These are phyloP conservation scores for Spathaspora arborariae DNA, from an alignment of 805 yeast genomes.

Conservation along the genomic window DNA sequence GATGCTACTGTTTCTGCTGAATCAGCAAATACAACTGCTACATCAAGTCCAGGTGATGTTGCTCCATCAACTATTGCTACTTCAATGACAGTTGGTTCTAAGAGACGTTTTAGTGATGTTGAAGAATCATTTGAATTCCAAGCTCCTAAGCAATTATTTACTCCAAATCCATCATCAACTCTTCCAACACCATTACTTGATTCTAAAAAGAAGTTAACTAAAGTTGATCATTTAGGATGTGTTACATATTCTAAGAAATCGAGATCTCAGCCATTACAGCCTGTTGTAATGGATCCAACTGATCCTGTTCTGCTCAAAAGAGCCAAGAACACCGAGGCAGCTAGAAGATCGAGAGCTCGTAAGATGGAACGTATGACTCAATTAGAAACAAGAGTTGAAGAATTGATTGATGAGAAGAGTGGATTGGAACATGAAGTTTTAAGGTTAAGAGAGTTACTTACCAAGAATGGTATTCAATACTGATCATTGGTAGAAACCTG, in stretches of 20 bases:
- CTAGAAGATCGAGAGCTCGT: conserved; percentile 91
- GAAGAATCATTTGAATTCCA: too few relatives aligned
- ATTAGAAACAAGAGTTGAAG: conserved; percentile 74
- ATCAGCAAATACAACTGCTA: conserved; percentile 1
- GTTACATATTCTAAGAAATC: conserved; percentile 76
- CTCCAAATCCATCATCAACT: conserved; percentile 29
- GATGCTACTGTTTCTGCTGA: conserved; percentile 10
- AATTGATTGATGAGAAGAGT: conserved; percentile 54
- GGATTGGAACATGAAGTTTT: conserved; percentile 60
- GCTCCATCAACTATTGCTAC: conserved; percentile 1
- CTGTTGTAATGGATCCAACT: conserved; percentile 48
- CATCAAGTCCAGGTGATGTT: conserved; percentile 5
- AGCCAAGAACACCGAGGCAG: conserved; percentile 97
- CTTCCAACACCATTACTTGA: conserved; percentile 32
- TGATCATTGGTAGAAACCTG: too few relatives aligned
- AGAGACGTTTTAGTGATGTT: conserved; percentile 21
- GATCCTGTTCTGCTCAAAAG: conserved; percentile 79
- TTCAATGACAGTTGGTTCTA: conserved; percentile 5
- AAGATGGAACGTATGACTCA: conserved; percentile 85
- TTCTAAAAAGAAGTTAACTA: conserved; percentile 16
- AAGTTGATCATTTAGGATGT: conserved; percentile 70
- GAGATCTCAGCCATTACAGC: conserved; percentile 66
- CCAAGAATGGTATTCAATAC: conserved; percentile 17
- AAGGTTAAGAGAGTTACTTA: conserved; percentile 51
- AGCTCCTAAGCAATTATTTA: conserved; percentile 23